Conservation (phyloP, 345 rosid species). For the Boechera stricta region DNA sequence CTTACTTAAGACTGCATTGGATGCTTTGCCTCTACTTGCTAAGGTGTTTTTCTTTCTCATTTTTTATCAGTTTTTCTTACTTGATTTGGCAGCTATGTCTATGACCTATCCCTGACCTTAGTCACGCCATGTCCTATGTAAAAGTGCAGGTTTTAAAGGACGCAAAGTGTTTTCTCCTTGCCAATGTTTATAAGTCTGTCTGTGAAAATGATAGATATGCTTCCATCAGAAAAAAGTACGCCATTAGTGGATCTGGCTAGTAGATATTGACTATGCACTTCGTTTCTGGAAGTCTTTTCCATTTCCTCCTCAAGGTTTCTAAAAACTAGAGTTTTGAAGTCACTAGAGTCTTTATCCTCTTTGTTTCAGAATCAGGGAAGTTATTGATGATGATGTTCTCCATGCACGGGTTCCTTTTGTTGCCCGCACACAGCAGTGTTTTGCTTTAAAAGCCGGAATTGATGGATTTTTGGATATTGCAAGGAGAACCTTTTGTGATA, state of each 20-base stretch:
- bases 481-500: slow-evolving; percentile 92
- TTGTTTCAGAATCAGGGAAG: slow-evolving; percentile 77
- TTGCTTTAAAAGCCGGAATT: slow-evolving; percentile 94
- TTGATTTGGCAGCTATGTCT: slow-evolving; percentile 6
- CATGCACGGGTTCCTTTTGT: slow-evolving; percentile 94
- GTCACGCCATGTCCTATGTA: slow-evolving; percentile 22
- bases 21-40: slow-evolving; percentile 86
- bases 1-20: slow-evolving; percentile 91
- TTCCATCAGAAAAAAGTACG: slow-evolving; percentile 80
- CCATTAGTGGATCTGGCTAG: slow-evolving; percentile 30
- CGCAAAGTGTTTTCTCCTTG: slow-evolving; percentile 85
- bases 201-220: slow-evolving; percentile 80
- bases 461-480: slow-evolving; percentile 96
- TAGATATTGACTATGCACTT: slow-evolving; percentile 17
- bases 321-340: slow-evolving; percentile 1
- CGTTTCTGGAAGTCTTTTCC: slow-evolving; percentile 10
- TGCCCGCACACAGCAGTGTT: slow-evolving; percentile 98
- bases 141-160: slow-evolving; percentile 75
- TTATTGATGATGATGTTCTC: slow-evolving; percentile 92
- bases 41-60: slow-evolving; percentile 55
- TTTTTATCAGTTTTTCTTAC: slow-evolving; percentile 11
- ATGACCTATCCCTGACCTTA: slow-evolving; percentile 19
- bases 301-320: slow-evolving; percentile 25
- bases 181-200: slow-evolving; percentile 72
- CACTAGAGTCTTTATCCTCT: slow-evolving; percentile 32